A percentile compares a stretch with the other conserved stretches of the same genome.
Conservation (phyloP, 2,329 filamentous ascomycete species). For the Fusarium cyanostomum region DNA sequence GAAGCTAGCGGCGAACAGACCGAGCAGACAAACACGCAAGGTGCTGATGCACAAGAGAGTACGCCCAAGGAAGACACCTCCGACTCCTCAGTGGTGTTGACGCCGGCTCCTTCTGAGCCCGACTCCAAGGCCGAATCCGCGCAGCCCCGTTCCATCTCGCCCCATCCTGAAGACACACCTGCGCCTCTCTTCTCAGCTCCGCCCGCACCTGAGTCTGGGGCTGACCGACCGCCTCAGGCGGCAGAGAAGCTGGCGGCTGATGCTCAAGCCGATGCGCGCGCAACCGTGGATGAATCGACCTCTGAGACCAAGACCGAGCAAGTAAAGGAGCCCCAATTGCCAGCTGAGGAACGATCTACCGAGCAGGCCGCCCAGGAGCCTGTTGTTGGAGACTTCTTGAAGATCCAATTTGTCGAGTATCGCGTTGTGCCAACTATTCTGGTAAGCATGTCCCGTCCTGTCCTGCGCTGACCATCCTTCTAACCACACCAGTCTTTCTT, state of each 20-base stretch:
- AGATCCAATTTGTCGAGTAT: constrained; percentile 96
- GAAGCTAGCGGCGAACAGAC: constrained; percentile 1
- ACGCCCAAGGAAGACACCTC: constrained; percentile 25
- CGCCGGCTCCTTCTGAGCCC: constrained; percentile 38
- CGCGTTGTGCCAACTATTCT: constrained; percentile 94
- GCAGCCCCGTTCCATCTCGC: constrained; percentile 51
- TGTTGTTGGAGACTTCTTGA: constrained; percentile 93
- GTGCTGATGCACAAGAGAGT: background rate
- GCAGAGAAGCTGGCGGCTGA: constrained; percentile 25
- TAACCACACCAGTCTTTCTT: constrained; percentile 80
- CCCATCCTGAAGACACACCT: constrained; percentile 74
- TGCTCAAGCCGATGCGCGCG: constrained; percentile 5
- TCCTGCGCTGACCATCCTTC: background rate
- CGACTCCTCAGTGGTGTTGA: constrained; percentile 34
- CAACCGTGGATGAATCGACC: background rate
- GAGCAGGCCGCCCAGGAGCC: constrained; percentile 56
- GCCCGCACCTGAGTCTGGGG: constrained; percentile 42
- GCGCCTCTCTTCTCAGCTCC: constrained; percentile 64
- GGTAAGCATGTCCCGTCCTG: constrained; percentile 61
- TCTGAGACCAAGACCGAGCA: constrained; percentile 13
- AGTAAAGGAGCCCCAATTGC: constrained; percentile 5
- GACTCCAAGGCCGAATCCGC: constrained; percentile 28
- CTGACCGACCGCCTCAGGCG: constrained; percentile 37
- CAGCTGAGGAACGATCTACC: constrained; percentile 23
- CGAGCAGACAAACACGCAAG: constrained; percentile 7